Percentiles rank a stretch among this genome's conserved stretches.
Conservation (phyloP, 306 rosid species). For the Quercus agrifolia region DNA sequence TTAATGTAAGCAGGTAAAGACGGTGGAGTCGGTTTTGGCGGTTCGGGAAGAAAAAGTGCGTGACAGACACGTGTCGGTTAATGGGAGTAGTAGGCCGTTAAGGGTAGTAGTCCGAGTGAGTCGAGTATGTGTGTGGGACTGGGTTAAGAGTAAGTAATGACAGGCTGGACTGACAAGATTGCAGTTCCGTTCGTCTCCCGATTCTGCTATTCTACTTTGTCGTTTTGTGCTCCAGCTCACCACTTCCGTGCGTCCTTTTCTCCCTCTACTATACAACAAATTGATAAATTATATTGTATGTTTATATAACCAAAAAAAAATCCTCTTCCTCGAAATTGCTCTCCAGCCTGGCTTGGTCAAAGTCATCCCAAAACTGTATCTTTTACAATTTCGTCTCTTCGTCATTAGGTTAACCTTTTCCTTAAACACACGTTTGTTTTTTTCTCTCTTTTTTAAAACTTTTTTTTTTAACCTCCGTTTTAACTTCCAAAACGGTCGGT, state of each 20-base stretch:
- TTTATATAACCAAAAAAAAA: neutral
- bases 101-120: neutral
- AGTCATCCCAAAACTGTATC: conserved; percentile 16
- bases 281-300: too few relatives aligned
- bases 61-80: conserved; percentile 28
- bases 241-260: conserved; percentile 31
- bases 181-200: conserved; percentile 34
- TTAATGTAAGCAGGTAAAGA: neutral
- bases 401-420: neutral
- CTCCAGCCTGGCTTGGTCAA: conserved; percentile 55
- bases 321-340: conserved; percentile 15
- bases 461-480: neutral
- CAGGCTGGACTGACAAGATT: conserved; percentile 49
- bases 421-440: conserved; percentile 10
- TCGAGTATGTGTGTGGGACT: neutral
- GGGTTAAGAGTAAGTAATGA: neutral
- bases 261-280: neutral
- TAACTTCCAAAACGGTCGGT: conserved; percentile 27
- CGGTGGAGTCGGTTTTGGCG: conserved; percentile 37
- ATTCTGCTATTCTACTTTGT: conserved; percentile 36
- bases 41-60: conserved; percentile 8
- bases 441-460: neutral
- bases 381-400: neutral
- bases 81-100: conserved; percentile 39
- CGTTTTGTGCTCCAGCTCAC: conserved; percentile 41